Conservation (phyloP, 2,329 filamentous ascomycete species). For the Diaporthe longicolla region DNA sequence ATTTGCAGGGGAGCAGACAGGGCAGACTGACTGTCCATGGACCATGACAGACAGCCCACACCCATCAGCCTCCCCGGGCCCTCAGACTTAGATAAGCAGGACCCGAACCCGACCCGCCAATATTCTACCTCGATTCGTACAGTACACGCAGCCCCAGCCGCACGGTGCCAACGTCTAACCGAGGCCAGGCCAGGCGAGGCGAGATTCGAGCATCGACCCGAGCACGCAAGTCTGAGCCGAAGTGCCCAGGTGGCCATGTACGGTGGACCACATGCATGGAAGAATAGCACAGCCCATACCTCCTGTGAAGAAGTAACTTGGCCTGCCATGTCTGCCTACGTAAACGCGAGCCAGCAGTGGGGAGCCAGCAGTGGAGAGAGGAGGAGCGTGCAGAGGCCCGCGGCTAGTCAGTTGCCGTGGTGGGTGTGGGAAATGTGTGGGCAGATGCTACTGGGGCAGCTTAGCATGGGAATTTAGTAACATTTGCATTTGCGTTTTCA, state of each 20-base stretch:
- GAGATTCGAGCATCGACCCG: constrained; percentile 21
- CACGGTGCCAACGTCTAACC: constrained; percentile 16
- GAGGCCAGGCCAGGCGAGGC: constrained; percentile 24
- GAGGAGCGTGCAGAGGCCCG: background rate
- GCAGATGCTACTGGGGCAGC: background rate
- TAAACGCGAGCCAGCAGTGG: background rate
- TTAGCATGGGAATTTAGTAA: constrained; percentile 24
- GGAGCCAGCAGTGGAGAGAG: background rate
- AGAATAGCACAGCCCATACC: background rate
- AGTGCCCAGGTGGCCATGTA: background rate
- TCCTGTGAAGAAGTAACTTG: background rate
- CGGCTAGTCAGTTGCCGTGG: constrained; percentile 1
- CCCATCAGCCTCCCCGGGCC: background rate
- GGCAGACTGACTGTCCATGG: background rate
- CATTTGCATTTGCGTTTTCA: constrained; percentile 7
- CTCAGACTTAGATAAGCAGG: constrained; percentile 12
- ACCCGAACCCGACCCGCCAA: constrained; percentile 5
- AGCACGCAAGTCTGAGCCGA: background rate
- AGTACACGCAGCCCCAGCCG: background rate
- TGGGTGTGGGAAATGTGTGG: background rate
- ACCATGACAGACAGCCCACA: background rate
- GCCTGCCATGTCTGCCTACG: background rate
- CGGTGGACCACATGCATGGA: background rate
- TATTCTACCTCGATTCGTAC: background rate
- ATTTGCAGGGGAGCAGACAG: constrained; percentile 14